Evolutionary conservation across 805 yeast species (phyloP), one percentile per base, ranked within the genome.

Genomic region (Komagataella pseudopastoris): DNA sequence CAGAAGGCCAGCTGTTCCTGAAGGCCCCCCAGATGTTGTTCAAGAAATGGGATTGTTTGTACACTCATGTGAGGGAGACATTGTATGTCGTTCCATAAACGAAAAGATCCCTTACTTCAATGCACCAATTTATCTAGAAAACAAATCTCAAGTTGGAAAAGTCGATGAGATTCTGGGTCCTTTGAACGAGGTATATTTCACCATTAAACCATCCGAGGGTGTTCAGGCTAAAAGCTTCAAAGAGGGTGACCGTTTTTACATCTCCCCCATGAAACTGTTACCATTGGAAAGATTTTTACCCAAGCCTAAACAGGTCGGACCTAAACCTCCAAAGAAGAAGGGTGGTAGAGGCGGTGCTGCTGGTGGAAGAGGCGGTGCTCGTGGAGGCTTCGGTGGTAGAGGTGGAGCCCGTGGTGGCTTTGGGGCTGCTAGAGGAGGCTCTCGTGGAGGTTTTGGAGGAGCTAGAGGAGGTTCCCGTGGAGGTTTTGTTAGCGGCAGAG

Each of bases 121-220:
- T 71, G 99, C 99, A 23, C 99, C 99, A 66, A 90, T 93, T 61
- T 93, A 85, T 68, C 77, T 93, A 60, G 98, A 93, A 68, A 91
- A 93, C 77, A 93, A 93, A 71, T 85, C 96, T 23, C 93, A 85
- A 65, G 83, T 93, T 49, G 99, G 99, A 62, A 93, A 93, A 69
- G 96, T 93, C 53, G 99, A 93, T 67, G 99, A 93, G 75, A 93
- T 93, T 56, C 77, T 93, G 59, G 99, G 99, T 50, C 98, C 99
- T 49, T 72, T 93, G 66, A 93, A 93, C 66, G 99, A 93, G 71
- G 97, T 93, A n/a, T 91, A 78, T 66, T 93, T 93, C 78, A 93
- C 99, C 44, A 83, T 93, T 60, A 93, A 93, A 72, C 93, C 97
- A 53, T 76, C 86, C 50, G 99, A 93, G 65, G 99, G 99, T 64